Base-by-base conservation (phyloP, 2,329 filamentous ascomycete genomes). In the Venturia pyrina region DNA sequence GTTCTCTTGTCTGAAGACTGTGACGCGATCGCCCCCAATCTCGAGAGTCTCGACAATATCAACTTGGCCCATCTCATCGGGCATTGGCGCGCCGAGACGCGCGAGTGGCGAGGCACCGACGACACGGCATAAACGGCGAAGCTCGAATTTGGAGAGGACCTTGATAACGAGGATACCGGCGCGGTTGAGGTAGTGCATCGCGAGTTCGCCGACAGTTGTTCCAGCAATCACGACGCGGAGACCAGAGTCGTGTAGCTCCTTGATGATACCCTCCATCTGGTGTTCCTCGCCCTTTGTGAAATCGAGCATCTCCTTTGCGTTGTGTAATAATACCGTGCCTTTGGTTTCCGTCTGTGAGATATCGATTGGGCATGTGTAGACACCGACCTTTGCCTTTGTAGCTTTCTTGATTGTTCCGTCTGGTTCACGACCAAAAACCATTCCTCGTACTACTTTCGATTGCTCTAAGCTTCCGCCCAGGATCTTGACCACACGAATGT, bases 401-500 rank as follows among this genome's bases (percentile, higher is more conserved):
- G 89, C 93, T 82, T 96, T 96, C 84, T 96, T 98, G 76, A 97
- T 81, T 19, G 70, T 79, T 62, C 93, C 93, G 74, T 96, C 89
- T n/a, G 95, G 95, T 78, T 96, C 90, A 75, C 96, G 89, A 73
- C 91, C 89, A 76, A 99, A 98, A 64, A 99, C 96, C 95, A 99
- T 99, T 70, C 95, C 95, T 83, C 90, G 96, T 68, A 99, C 89
- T 17, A 99, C 93, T 70, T 87, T 88, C 77, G 92, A 96, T 81
- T 99, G 93, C 73, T 96, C 91, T 74, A 99, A 81, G 76, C 89
- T 92, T 70, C 95, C 93, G 72, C 95, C 95, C 93, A 99, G 98
- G 74, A 99, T 99, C 85, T 99, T 99, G 72, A 99, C 96, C 67
- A 99, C 96, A 68, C 95, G 90, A 73, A 99, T 89, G 78, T 99